These are phyloP conservation scores for Thelonectria blattea DNA, from an alignment of 2,329 filamentous ascomycete species.

Conservation along the genomic window DNA sequence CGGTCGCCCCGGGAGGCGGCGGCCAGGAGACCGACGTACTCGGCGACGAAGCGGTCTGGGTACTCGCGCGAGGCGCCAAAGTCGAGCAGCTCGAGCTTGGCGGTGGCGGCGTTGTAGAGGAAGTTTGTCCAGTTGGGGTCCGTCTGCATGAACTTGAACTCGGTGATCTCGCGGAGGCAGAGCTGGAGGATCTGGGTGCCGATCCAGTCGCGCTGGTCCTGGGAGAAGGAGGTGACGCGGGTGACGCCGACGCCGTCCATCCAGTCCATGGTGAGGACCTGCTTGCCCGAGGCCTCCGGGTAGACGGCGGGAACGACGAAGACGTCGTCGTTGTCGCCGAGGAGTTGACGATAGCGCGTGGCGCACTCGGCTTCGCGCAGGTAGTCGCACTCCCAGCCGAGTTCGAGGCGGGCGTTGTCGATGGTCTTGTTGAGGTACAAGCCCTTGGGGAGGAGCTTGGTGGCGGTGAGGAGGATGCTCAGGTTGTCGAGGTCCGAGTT, in stretches of 20 bases:
- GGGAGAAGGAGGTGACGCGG: conserved; percentile 74
- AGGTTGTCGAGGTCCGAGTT: conserved; percentile 96
- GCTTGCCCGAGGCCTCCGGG: conserved; percentile 78
- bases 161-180: conserved; percentile 88
- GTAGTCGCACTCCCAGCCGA: conserved; percentile 98
- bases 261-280: conserved; percentile 92
- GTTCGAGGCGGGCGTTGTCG: conserved; percentile 87
- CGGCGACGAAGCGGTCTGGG: conserved; percentile 76
- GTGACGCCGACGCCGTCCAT: conserved; percentile 89
- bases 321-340: conserved; percentile 67
- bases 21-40: conserved; percentile 80
- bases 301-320: conserved; percentile 84
- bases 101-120: conserved; percentile 76
- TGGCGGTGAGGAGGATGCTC: conserved; percentile 87
- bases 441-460: conserved; percentile 86
- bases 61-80: conserved; percentile 93
- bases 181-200: conserved; percentile 91
- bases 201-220: conserved; percentile 92
- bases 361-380: conserved; percentile 84
- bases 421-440: conserved; percentile 97
- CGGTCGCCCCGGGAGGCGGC: conserved; percentile 78
- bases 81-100: conserved; percentile 87
- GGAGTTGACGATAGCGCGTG: conserved; percentile 74
- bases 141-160: conserved; percentile 98
- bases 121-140: conserved; percentile 99